Evolutionary conservation across 768 basidiomycete species (phyloP).

Genomic region (Leccinum uliginosum): DNA sequence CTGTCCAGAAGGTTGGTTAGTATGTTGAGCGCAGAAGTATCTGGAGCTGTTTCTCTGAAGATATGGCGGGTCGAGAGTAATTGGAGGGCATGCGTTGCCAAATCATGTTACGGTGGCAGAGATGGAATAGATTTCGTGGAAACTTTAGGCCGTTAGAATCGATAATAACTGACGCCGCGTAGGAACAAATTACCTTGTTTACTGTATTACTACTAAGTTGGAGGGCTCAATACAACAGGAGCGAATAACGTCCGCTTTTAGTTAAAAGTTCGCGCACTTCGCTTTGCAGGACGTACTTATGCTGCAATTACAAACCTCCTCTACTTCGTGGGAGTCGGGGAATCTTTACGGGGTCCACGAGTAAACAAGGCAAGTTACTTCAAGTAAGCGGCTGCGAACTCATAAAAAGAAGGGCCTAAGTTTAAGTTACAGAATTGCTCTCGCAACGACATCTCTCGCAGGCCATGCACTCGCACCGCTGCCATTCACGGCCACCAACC

Average conservation of each 20-base stretch:
- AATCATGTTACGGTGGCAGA: background rate
- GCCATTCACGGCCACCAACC: slow-evolving; percentile 26
- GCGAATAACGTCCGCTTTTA: too few species aligned
- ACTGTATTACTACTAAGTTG: too few species aligned
- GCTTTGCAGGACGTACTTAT: too few species aligned
- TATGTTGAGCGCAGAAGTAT: slow-evolving; percentile 70
- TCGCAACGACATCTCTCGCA: background rate
- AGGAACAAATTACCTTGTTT: slow-evolving; percentile 16
- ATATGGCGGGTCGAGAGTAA: slow-evolving; percentile 78
- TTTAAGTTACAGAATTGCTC: too few species aligned
- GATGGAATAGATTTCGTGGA: background rate
- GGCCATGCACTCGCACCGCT: slow-evolving; percentile 16
- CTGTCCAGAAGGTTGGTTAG: slow-evolving; percentile 66
- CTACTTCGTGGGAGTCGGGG: too few species aligned
- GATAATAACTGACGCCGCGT: slow-evolving; percentile 15
- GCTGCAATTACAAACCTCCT: too few species aligned
- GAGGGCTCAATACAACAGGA: too few species aligned
- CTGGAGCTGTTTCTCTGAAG: slow-evolving; percentile 60
- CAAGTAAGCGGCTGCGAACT: too few species aligned
- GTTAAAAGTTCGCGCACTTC: too few species aligned
- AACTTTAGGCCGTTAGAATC: slow-evolving; percentile 14
- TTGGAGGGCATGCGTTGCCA: slow-evolving; percentile 66
- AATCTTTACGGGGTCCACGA: too few species aligned
- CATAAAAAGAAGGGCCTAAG: too few species aligned
- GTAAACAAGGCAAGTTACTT: too few species aligned